Conservation (phyloP, 805 yeast species). For the Metschnikowia proteae region DNA sequence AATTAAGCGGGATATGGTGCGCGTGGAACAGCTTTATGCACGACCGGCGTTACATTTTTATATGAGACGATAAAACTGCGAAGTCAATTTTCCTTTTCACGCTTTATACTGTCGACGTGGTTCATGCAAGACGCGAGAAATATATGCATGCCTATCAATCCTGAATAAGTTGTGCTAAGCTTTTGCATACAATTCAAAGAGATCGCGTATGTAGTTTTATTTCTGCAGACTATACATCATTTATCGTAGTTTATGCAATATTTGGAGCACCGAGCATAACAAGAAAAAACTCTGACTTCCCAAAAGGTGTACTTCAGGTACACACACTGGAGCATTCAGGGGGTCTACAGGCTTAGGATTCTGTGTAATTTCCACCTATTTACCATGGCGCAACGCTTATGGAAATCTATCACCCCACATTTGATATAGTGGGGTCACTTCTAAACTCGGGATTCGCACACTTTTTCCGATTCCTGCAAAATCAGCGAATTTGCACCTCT, state of each 20-base stretch:
- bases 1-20: neutral
- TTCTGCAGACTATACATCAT: neutral
- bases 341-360: too few relatives aligned
- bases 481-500: neutral
- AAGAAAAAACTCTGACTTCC: neutral
- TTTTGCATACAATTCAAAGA: too few relatives aligned
- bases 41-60: conserved; percentile 1
- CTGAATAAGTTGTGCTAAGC: too few relatives aligned
- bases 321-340: neutral
- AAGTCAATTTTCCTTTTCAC: neutral
- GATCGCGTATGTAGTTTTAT: neutral
- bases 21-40: conserved; percentile 2
- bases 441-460: neutral
- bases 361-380: too few relatives aligned
- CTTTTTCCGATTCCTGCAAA: neutral
- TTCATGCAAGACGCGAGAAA: neutral
- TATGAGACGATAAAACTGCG: neutral
- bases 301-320: neutral
- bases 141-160: neutral
- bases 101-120: neutral
- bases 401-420: too few relatives aligned
- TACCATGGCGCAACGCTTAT: too few relatives aligned
- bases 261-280: neutral
- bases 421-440: too few relatives aligned
- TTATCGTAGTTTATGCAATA: neutral